Percentiles rank a stretch among this genome's conserved stretches.
Evolutionary conservation across 2,329 filamentous ascomycete species (phyloP).

Genomic region (Fusarium sororula): DNA sequence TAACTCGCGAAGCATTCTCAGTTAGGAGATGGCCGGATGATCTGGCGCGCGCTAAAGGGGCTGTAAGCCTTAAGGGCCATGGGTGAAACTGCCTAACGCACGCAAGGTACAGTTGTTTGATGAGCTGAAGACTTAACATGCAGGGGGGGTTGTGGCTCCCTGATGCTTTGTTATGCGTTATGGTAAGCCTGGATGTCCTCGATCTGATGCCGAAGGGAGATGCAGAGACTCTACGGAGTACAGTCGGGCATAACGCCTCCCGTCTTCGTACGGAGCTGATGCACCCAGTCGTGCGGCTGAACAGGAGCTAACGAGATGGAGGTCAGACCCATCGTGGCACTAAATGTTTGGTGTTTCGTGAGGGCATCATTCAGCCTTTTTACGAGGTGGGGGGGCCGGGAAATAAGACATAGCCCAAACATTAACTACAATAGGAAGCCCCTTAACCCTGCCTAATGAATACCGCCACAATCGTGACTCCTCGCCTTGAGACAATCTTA

Average conservation of each 20-base stretch:
- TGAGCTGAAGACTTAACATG: background rate
- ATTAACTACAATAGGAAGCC: background rate
- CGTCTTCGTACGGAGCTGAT: background rate
- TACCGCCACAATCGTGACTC: background rate
- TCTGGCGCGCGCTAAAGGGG: background rate
- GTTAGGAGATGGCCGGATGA: background rate
- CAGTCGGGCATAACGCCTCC: background rate
- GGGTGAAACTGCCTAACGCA: background rate
- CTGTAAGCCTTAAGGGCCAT: background rate
- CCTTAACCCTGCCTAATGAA: background rate
- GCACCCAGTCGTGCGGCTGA: background rate
- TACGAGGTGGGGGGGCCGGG: background rate
- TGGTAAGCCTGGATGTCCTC: background rate
- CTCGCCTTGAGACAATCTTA: background rate
- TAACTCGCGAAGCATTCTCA: background rate
- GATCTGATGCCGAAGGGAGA: background rate
- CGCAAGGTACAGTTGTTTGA: background rate
- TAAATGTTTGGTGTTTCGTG: background rate
- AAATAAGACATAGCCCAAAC: background rate
- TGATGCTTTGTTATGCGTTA: background rate
- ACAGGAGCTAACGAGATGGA: background rate
- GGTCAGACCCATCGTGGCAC: background rate
- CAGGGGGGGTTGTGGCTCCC: background rate
- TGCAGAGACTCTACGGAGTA: too few relatives aligned
- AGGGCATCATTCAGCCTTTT: constrained; percentile 2